Conservation (phyloP, 352 stramenopile species). For the Pythium brachiatum region DNA sequence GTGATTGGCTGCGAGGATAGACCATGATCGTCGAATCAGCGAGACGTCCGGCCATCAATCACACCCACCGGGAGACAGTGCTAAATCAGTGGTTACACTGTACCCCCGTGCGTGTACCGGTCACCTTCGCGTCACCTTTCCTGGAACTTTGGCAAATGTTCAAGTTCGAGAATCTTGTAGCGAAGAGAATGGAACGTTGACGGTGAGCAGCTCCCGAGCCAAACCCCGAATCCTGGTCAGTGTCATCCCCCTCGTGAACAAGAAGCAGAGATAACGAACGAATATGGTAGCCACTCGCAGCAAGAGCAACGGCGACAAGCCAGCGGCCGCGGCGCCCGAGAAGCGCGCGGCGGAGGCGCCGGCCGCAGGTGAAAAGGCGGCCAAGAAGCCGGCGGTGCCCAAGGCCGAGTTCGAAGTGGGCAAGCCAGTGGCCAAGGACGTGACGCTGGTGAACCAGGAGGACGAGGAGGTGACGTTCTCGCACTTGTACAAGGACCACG, state of each 20-base stretch:
- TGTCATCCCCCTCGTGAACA: background rate
- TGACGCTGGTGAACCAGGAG: conserved; percentile 76
- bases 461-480: conserved; percentile 48
- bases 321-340: conserved; percentile 27
- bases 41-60: conserved; percentile 1
- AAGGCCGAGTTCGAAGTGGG: conserved; percentile 36
- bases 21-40: conserved; percentile 16
- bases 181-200: conserved; percentile 4
- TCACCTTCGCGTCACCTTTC: conserved; percentile 29
- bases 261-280: background rate
- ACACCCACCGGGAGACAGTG: background rate
- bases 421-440: conserved; percentile 49
- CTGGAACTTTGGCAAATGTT: conserved; percentile 17
- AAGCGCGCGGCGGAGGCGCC: conserved; percentile 41
- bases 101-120: background rate
- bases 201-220: background rate
- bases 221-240: conserved; percentile 16
- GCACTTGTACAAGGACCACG: conserved; percentile 74
- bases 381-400: conserved; percentile 43
- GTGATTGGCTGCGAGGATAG: conserved; percentile 17
- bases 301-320: conserved; percentile 10
- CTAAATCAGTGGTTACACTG: background rate
- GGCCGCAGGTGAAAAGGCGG: conserved; percentile 23
- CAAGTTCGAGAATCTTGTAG: conserved; percentile 25
- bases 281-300: conserved; percentile 27